A percentile compares a stretch with the other conserved stretches of the same genome.
Conservation (phyloP, 352 stramenopile genomes). For the Phytopythium kandeliae region DNA sequence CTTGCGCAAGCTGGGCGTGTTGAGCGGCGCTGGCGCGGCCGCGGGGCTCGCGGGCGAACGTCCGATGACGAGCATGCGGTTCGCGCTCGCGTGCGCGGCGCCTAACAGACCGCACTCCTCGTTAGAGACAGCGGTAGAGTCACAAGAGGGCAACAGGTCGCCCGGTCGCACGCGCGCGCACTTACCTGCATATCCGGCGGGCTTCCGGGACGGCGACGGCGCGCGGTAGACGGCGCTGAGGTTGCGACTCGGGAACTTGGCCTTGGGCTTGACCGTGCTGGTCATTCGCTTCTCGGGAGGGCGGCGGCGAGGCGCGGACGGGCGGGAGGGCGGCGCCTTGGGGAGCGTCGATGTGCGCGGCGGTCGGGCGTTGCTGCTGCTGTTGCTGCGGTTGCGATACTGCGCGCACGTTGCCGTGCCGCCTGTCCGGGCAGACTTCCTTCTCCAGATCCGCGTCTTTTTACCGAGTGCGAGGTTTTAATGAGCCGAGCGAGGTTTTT, state of each 20-base stretch:
- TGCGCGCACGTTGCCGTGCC: no score
- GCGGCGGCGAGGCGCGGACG: neutral
- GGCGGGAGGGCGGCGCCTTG: no score
- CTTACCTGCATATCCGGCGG: conserved; percentile 20
- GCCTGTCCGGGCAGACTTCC: no score
- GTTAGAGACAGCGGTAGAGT: neutral
- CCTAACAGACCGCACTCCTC: neutral
- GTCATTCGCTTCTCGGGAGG: conserved; percentile 27
- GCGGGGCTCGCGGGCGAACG: conserved; percentile 7
- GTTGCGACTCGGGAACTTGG: conserved; percentile 74
- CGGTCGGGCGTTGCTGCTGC: no score
- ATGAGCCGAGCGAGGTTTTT: no score
- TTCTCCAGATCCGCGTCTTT: no score
- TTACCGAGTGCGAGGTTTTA: no score
- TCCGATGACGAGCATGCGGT: conserved; percentile 54
- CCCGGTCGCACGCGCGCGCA: neutral
- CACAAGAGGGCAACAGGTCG: no score
- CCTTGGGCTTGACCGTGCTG: conserved; percentile 37
- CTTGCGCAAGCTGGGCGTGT: conserved; percentile 68
- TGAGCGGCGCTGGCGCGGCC: conserved; percentile 55
- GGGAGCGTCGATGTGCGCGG: no score
- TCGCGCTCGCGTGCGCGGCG: conserved; percentile 11
- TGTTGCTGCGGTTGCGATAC: no score
- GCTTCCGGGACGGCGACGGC: conserved; percentile 23
- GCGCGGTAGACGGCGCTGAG: conserved; percentile 66